Evolutionary conservation across 176 grass and related monocot species (phyloP).

Genomic region (Coix lacrymajobi): DNA sequence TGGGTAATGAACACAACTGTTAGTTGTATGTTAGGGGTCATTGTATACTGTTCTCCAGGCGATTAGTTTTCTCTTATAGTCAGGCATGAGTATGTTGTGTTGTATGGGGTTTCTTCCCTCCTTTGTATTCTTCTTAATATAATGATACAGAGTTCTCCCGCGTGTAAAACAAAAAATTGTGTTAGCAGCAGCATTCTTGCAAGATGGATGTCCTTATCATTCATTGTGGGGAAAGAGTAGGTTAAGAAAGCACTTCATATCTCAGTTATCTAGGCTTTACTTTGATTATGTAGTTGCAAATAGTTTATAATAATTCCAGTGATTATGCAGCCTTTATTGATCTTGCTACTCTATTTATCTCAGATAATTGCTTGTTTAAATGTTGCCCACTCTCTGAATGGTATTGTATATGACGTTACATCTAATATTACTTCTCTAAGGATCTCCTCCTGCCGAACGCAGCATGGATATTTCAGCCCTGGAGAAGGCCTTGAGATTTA

Average conservation of each 20-base stretch:
- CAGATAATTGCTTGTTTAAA: background rate
- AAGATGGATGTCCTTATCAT: background rate
- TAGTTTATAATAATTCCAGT: slow-evolving; percentile 5
- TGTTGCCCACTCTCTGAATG: slow-evolving; percentile 12
- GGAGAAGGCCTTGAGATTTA: slow-evolving; percentile 80
- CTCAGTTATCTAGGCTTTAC: background rate
- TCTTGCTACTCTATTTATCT: slow-evolving; percentile 14
- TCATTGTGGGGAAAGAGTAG: background rate
- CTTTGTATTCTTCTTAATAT: too few species aligned
- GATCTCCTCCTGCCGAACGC: slow-evolving; percentile 98
- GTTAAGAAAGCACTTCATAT: background rate
- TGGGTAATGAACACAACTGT: background rate
- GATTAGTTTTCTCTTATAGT: too few species aligned
- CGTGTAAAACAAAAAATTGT: too few species aligned
- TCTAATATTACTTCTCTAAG: slow-evolving; percentile 98
- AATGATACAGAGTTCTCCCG: too few species aligned
- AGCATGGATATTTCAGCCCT: slow-evolving; percentile 90
- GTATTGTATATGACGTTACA: slow-evolving; percentile 67
- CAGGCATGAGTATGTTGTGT: too few species aligned
- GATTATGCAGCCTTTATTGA: background rate
- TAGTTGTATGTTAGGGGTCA: too few species aligned
- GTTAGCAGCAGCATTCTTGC: background rate
- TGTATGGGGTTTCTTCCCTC: too few species aligned
- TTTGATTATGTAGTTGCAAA: background rate
- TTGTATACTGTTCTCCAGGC: too few species aligned